These are phyloP conservation scores for Quercus dentata DNA, from an alignment of 306 rosid genomes.

Conservation along the genomic window DNA sequence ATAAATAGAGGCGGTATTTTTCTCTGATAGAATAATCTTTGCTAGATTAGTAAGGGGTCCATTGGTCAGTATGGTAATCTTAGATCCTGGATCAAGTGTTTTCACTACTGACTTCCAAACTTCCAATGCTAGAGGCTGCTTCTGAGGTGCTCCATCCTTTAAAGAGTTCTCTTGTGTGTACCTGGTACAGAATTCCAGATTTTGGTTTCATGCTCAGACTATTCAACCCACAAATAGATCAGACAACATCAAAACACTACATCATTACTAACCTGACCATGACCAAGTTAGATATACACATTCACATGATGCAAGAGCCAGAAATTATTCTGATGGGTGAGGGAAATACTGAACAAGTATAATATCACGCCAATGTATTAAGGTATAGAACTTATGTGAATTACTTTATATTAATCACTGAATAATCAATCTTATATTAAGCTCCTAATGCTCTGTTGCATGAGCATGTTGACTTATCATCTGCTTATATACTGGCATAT, in stretches of 20 bases:
- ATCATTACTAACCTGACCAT: no score
- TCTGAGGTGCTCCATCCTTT: constrained; percentile 57
- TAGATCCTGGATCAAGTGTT: constrained; percentile 50
- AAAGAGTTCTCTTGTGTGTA: constrained; percentile 64
- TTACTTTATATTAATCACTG: no score
- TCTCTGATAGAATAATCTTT: constrained; percentile 41
- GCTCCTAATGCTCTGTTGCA: no score
- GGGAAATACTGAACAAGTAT: no score
- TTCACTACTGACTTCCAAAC: constrained; percentile 65
- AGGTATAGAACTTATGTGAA: no score
- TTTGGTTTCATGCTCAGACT: neutral
- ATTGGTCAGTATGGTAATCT: constrained; percentile 74
- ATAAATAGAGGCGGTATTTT: constrained; percentile 48
- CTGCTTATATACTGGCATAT: no score
- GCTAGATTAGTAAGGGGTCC: constrained; percentile 95
- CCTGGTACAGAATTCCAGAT: constrained; percentile 37
- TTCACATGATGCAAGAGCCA: no score
- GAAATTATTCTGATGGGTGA: no score
- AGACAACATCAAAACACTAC: neutral
- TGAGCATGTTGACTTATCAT: no score
- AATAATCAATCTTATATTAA: no score
- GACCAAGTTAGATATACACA: no score
- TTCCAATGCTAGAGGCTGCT: constrained; percentile 72
- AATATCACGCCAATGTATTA: no score
- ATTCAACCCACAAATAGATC: neutral